phyloP scores from a whole-genome alignment of 768 basidiomycete species.

The Tephrocybe rancida region DNA sequence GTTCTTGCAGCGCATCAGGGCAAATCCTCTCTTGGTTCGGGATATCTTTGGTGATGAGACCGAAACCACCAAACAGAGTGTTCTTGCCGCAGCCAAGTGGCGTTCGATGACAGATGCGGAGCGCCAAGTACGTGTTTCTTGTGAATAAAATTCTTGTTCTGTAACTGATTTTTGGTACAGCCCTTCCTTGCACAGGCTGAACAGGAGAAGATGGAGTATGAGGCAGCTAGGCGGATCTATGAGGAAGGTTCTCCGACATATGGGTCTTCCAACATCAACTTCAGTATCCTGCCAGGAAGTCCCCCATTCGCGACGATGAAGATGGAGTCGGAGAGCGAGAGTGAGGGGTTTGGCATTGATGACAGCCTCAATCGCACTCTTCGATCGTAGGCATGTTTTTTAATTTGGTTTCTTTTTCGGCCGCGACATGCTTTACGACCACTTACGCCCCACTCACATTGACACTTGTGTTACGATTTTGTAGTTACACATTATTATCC shows the following conservation, averaged over 20 bases:
- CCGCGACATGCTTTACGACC: conserved; percentile 21
- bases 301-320: conserved; percentile 64
- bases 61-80: conserved; percentile 94
- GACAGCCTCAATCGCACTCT: conserved; percentile 42
- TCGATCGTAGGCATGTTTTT: conserved; percentile 27
- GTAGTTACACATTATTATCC: conserved; percentile 7
- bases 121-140: conserved; percentile 66
- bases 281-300: conserved; percentile 76
- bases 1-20: conserved; percentile 90
- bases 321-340: conserved; percentile 70
- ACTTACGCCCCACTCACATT: conserved; percentile 34
- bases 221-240: conserved; percentile 81
- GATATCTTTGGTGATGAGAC: conserved; percentile 89
- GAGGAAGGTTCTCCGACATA: conserved; percentile 78
- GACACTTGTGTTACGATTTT: not conserved
- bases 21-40: conserved; percentile 70
- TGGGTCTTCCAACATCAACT: conserved; percentile 76
- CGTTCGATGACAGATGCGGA: conserved; percentile 91
- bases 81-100: conserved; percentile 92
- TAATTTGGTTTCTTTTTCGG: not conserved
- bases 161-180: conserved; percentile 37
- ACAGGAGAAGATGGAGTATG: conserved; percentile 94
- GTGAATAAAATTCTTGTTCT: not conserved
- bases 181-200: conserved; percentile 94
- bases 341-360: conserved; percentile 61